Evolutionary conservation across 371 early-diverging fungal species (phyloP), one percentile per base, ranked within the genome.

Genomic region (Actinomortierella wolfii): DNA sequence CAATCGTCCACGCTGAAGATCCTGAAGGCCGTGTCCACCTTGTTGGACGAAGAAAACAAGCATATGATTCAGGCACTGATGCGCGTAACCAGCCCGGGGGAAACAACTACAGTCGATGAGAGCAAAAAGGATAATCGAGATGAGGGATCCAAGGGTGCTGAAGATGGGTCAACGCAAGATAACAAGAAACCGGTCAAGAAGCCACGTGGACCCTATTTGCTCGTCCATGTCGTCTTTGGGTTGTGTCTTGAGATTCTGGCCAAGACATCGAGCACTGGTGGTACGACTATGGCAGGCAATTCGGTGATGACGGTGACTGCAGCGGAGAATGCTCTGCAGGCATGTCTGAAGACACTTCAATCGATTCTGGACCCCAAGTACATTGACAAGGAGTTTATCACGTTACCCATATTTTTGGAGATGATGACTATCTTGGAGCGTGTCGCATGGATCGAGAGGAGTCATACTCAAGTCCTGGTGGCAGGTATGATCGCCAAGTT

Each of bases 401-500:
- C 51, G n/a, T 11, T 34, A 34, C 49, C 45, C 17, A 59, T 71
- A 18, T 71, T 71, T 25, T 47, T 71, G 58, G 71, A 71, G 59
- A 71, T 71, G 71, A 71, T 71, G 71, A 58, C 62, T 20, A 65
- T 71, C 20, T 51, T 71, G 9, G 71, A 71, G 40, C 54, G 71
- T 34, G 71, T 71, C 24, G 71, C 71, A 2, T 71, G 71, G 71
- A 71, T 71, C 66, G 71, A 70, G 18, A 65, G 65, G 46, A 70
- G 71, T 11, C 65, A 65, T 4, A 65, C 64, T 24, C 71, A 70
- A 26, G 65, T 60, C 20, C 40, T 61, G 11, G 71, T 70, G 7
- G 65, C 64, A 1, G 65, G 58, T 7, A 65, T 70, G 34, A 65
- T 70, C 20, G 57, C 71, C 5, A 70, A 52, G 5, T 40, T 70